phyloP scores from a whole-genome alignment of 2,329 filamentous ascomycete species.

The Leptodontidium sp. region DNA sequence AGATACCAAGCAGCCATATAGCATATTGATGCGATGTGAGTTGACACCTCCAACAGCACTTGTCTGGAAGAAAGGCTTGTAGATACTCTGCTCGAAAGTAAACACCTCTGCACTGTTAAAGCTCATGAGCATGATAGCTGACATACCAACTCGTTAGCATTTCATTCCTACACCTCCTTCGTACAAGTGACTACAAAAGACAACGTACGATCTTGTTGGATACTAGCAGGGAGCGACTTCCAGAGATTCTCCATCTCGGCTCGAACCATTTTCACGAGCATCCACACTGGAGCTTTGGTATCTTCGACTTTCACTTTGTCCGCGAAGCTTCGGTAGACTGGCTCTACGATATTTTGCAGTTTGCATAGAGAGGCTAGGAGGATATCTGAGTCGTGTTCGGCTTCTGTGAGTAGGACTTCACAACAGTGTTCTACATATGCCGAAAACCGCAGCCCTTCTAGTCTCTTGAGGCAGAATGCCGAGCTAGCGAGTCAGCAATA shows the following conservation, averaged over 20 bases:
- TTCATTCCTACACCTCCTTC: not conserved
- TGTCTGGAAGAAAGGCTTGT: constrained; percentile 25
- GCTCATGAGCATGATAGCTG: constrained; percentile 28
- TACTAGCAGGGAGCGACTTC: constrained; percentile 27
- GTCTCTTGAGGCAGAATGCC: constrained; percentile 31
- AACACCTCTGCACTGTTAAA: constrained; percentile 34
- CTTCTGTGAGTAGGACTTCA: constrained; percentile 27
- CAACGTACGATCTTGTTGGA: constrained; percentile 37
- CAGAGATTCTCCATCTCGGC: constrained; percentile 32
- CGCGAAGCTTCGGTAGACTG: constrained; percentile 28
- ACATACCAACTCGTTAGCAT: constrained; percentile 3
- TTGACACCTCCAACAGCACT: constrained; percentile 5
- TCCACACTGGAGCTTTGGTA: constrained; percentile 32
- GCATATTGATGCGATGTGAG: constrained; percentile 36
- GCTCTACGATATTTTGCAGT: constrained; percentile 33
- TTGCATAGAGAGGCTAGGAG: constrained; percentile 35
- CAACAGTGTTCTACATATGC: constrained; percentile 38
- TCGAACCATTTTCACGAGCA: constrained; percentile 32
- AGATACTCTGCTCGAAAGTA: constrained; percentile 33
- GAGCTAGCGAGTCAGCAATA: constrained; percentile 21
- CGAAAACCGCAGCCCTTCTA: constrained; percentile 33
- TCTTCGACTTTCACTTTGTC: constrained; percentile 23
- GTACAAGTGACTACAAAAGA: not conserved
- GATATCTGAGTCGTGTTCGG: constrained; percentile 33
- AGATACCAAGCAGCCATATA: constrained; percentile 33